Percentiles rank a stretch among this genome's conserved stretches.
phyloP scores from a whole-genome alignment of 495 filamentous ascomycete species.

The Penicillium cataractarum region DNA sequence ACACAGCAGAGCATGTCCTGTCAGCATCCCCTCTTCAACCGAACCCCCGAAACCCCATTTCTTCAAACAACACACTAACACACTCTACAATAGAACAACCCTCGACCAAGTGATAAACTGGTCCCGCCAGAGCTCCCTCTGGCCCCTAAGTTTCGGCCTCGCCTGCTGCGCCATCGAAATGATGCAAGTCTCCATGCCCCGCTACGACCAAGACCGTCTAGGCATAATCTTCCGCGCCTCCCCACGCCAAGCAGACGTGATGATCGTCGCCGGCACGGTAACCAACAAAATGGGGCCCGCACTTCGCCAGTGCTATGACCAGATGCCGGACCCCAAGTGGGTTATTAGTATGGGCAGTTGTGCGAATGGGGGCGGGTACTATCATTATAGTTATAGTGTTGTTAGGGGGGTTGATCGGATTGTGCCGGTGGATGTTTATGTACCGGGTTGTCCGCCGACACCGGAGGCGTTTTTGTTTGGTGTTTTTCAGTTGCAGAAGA shows the following conservation, averaged over 20 bases:
- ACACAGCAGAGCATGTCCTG: background rate
- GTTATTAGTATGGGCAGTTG: conserved; percentile 73
- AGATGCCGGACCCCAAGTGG: background rate
- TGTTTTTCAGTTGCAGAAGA: conserved; percentile 5
- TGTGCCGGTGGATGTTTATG: conserved; percentile 82
- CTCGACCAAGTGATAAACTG: background rate
- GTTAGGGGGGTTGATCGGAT: conserved; percentile 86
- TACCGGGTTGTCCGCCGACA: conserved; percentile 1
- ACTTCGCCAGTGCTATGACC: background rate
- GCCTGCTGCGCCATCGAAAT: conserved; percentile 2
- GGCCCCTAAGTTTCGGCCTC: background rate
- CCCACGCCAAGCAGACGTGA: background rate
- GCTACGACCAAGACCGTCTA: background rate
- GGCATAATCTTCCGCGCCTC: background rate
- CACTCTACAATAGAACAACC: background rate
- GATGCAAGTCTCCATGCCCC: conserved; percentile 1
- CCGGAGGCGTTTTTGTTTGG: conserved; percentile 2
- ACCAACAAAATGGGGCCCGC: background rate
- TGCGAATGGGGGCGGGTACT: conserved; percentile 91
- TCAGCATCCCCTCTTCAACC: background rate
- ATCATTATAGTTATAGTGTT: conserved; percentile 90
- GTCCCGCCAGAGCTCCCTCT: background rate
- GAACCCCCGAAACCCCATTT: background rate
- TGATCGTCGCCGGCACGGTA: background rate
- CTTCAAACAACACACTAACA: background rate